Conservation (phyloP, 768 basidiomycete genomes). For the Vararia minispora region DNA sequence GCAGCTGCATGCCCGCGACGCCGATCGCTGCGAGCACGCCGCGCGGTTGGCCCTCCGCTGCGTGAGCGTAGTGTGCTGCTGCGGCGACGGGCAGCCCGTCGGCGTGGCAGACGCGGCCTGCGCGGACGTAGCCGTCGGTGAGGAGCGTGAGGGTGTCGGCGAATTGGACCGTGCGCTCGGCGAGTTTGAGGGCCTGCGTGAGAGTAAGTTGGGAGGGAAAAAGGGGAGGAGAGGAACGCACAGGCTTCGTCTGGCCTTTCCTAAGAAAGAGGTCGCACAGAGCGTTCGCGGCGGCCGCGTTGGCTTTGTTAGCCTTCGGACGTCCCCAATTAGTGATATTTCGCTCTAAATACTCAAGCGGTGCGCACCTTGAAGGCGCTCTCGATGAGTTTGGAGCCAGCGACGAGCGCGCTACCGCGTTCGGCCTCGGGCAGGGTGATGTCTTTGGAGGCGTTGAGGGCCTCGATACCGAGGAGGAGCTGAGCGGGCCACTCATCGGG, state of each 20-base stretch:
- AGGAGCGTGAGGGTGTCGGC: conserved; percentile 80
- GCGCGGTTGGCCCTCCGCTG: conserved; percentile 59
- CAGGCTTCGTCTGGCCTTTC: conserved; percentile 54
- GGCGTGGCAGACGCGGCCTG: conserved; percentile 72
- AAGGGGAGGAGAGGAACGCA: conserved; percentile 18
- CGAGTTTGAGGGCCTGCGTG: conserved; percentile 75
- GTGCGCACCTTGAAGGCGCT: conserved; percentile 78
- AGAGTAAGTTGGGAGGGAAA: background rate
- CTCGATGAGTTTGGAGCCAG: conserved; percentile 62
- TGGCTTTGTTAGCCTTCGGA: conserved; percentile 63
- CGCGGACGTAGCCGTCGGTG: conserved; percentile 77
- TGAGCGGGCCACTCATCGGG: conserved; percentile 70
- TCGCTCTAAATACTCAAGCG: too few species aligned
- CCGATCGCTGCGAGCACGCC: conserved; percentile 76
- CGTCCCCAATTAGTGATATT: too few species aligned
- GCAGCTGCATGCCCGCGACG: conserved; percentile 78
- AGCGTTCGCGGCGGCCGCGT: conserved; percentile 75
- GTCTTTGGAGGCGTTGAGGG: conserved; percentile 77
- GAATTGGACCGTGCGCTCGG: conserved; percentile 89
- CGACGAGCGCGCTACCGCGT: conserved; percentile 45
- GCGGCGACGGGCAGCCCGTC: conserved; percentile 57
- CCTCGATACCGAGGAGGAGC: conserved; percentile 76
- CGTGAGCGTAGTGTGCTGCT: conserved; percentile 54
- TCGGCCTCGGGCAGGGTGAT: conserved; percentile 52
- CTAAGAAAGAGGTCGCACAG: conserved; percentile 70